Base-by-base conservation (phyloP, 371 early-diverging fungal genomes). In the Capillidium heterosporum region DNA sequence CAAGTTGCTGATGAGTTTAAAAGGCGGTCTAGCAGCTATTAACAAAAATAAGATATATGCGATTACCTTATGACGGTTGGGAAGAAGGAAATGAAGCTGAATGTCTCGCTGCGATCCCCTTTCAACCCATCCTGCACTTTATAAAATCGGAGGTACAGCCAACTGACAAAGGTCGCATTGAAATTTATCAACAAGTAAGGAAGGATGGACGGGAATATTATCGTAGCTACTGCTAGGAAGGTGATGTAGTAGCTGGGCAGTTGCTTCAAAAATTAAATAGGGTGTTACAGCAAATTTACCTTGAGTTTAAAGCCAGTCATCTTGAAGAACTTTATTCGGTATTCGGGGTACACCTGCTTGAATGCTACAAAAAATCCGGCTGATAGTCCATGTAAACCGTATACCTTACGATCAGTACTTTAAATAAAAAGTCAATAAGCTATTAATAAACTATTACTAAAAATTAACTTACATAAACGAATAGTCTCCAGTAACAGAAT, bases 41-140 rank as follows among this genome's bases (percentile, higher is more conserved):
- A 29, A 21, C 48, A 23, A 57, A 3, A 40, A 17, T 21, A 21
- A 7, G 19, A 26, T 13, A n/a, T 32, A 40, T 15, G 32, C 26
- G 40, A 70, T 67, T 69, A 77, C 85, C 84, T 85, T 32, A 83
- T 61, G 32, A 77, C 66, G 41, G 85, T 84, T 3, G 91, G 91
- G 62, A 85, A 87, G 57, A 90, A 90, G 27, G 81, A 78, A 1
- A 77, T 76, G 48, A 90, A 74, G 1, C 81, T 77, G 74, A 90
- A 90, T 0, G 85, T 74, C 57, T 87, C 90, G 59, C 81, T 78
- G 42, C 83, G 75, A 64, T 87, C 90, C 13, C 91, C 91, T 49
- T 72, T 71, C 32, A 84, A 73, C 32, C 85, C 87, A 65, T 85
- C 85, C 58, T 84, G 81, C 29, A 72, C 61, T 57, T 81, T 82